phyloP scores from a whole-genome alignment of 202 grass and related monocot species.

The Tripidium arundinaceum region DNA sequence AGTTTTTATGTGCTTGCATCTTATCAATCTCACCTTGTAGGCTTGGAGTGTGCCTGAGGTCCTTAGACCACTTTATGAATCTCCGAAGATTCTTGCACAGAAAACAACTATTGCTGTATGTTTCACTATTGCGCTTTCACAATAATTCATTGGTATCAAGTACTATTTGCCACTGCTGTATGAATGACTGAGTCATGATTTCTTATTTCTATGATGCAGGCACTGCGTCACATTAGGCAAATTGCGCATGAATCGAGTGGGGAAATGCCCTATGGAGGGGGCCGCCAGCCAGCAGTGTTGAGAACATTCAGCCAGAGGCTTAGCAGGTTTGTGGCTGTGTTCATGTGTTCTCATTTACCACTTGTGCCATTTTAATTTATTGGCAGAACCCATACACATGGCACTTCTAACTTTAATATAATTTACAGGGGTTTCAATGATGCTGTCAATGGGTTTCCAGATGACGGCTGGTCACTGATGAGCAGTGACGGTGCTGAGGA shows the following conservation, averaged over 20 bases:
- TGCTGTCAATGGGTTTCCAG: constrained; percentile 82
- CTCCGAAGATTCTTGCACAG: constrained; percentile 86
- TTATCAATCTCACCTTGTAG: constrained; percentile 39
- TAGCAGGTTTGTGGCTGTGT: constrained; percentile 75
- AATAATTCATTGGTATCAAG: constrained; percentile 1
- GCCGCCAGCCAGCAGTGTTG: constrained; percentile 79
- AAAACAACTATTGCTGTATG: constrained; percentile 91
- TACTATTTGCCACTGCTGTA: too few relatives aligned
- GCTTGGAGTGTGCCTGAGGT: constrained; percentile 92
- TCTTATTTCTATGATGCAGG: constrained; percentile 27
- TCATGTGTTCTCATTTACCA: too few relatives aligned
- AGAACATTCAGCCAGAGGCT: constrained; percentile 85
- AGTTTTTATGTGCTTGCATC: neutral
- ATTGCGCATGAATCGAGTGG: constrained; percentile 86
- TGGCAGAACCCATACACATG: too few relatives aligned
- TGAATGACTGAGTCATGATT: too few relatives aligned
- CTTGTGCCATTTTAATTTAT: neutral
- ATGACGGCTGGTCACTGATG: constrained; percentile 91
- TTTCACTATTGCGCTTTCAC: neutral
- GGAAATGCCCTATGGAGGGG: constrained; percentile 76
- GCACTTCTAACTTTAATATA: too few relatives aligned
- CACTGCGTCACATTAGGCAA: constrained; percentile 86
- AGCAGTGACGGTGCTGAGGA: constrained; percentile 72
- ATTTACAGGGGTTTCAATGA: constrained; percentile 89
- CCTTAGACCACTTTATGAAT: constrained; percentile 85